A percentile compares a stretch with the other conserved stretches of the same genome.
Evolutionary conservation across 2,329 filamentous ascomycete species (phyloP).

Genomic region (Aspergillus piperis): DNA sequence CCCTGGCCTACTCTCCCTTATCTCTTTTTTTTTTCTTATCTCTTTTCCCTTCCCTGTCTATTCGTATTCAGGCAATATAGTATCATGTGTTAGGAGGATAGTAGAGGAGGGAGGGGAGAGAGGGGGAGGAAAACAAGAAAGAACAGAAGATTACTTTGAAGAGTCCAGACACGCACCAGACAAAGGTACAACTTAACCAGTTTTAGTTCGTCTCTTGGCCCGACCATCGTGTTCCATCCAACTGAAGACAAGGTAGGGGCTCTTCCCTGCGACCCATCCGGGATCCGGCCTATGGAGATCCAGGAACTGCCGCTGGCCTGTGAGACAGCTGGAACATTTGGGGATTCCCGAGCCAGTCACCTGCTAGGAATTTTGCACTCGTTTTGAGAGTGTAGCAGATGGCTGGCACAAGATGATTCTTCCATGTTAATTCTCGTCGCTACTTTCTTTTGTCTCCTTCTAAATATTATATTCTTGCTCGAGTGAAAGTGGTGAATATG

Average conservation of each 20-base stretch:
- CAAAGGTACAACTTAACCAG: neutral
- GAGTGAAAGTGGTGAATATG: no score
- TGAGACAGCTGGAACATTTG: neutral
- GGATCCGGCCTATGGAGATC: slow-evolving; percentile 19
- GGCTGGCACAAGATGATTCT: no score
- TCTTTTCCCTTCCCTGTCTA: no score
- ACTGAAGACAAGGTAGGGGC: slow-evolving; percentile 4
- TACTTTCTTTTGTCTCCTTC: neutral
- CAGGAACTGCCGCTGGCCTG: slow-evolving; percentile 12
- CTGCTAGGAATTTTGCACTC: neutral
- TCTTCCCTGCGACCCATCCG: slow-evolving; percentile 14
- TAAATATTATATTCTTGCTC: neutral
- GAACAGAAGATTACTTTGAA: neutral
- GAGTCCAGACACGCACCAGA: neutral
- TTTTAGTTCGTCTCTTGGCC: neutral
- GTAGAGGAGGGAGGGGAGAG: no score
- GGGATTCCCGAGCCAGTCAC: neutral
- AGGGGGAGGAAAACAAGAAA: neutral
- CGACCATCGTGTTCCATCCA: neutral
- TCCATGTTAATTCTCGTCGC: neutral
- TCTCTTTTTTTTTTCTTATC: no score
- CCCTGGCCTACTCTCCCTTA: no score
- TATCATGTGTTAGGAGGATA: no score
- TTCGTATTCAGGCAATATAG: no score
- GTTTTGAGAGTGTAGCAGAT: neutral